Evolutionary conservation across 1,139 yeast genomes (phyloP).

Genomic region (Lodderomyces parapsilosis): DNA sequence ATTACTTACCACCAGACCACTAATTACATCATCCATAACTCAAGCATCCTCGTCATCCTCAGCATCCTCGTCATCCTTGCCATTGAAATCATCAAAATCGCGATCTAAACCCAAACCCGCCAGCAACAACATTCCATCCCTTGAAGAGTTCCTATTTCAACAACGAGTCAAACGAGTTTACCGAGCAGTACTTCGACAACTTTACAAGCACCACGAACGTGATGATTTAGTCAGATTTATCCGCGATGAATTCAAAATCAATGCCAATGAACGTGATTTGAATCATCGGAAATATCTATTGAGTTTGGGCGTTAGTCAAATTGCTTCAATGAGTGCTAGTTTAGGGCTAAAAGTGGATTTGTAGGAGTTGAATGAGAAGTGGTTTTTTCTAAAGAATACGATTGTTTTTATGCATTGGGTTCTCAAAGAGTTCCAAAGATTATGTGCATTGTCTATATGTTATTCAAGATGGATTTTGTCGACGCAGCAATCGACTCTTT

Average conservation of each 20-base stretch:
- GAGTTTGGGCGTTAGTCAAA: slow-evolving; percentile 30
- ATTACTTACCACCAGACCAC: background rate
- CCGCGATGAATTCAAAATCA: slow-evolving; percentile 34
- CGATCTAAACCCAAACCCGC: slow-evolving; percentile 6
- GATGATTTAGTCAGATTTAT: slow-evolving; percentile 33
- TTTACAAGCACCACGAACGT: slow-evolving; percentile 34
- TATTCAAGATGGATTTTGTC: slow-evolving; percentile 14
- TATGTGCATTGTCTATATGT: slow-evolving; percentile 8
- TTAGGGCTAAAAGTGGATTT: slow-evolving; percentile 18
- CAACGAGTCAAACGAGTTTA: slow-evolving; percentile 33
- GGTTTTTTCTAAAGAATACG: too few relatives aligned
- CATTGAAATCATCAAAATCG: background rate
- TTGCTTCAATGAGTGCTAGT: slow-evolving; percentile 27
- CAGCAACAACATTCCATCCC: slow-evolving; percentile 21
- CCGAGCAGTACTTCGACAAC: slow-evolving; percentile 31
- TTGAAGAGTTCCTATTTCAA: slow-evolving; percentile 44
- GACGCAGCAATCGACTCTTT: slow-evolving; percentile 19
- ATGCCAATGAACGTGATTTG: slow-evolving; percentile 28
- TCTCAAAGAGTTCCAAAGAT: too few relatives aligned
- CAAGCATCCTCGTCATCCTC: background rate
- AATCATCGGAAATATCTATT: slow-evolving; percentile 40
- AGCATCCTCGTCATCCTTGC: background rate
- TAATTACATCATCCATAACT: background rate
- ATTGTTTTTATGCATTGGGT: too few relatives aligned
- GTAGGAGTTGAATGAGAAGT: background rate